Evolutionary conservation across 1,284 basidiomycete species (phyloP), one percentile per base, ranked within the genome.

Genomic region (Sanghuangporus sanghuang): DNA sequence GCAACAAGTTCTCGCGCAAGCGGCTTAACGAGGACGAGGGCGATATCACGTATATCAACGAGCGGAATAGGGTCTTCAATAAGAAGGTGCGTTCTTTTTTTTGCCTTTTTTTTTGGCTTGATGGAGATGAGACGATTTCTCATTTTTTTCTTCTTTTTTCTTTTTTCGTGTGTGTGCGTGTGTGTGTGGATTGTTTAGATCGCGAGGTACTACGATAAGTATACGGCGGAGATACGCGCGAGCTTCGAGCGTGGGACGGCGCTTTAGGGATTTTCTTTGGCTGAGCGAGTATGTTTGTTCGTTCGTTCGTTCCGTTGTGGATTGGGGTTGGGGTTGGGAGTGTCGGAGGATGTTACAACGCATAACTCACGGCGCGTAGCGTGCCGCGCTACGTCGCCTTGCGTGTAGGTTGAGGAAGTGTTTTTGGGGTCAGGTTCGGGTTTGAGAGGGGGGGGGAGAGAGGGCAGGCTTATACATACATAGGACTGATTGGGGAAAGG

Each of bases 21-120:
- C 85, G 95, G 64, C 80, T 81, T 73, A 95, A 96, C 77, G 95
- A 98, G 71, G 89, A 92, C 59, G 90, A 96, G 67, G 95, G 92
- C 62, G 95, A 98, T 69, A 93, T 99, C 75, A 98, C 95, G 12
- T 99, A 99, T 74, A 99, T 99, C 86, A 99, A 99, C 81, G 94
- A 98, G 75, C 89, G 90, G 75, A 99, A 99, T 79, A 89, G 93
- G 71, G 93, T 96, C 60, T 99, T 98, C 84, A 99, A 98, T 86
- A 96, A 96, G 79, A 99, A 98, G 89, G 92, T 90, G 38, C n/a
- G 77, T 56, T 39, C 35, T 18, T 11, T 23, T 6, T 38, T 59
- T n/a, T n/a, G n/a, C n/a, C n/a, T n/a, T n/a, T n/a, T n/a, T n/a
- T n/a, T n/a, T n/a, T n/a, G n/a, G n/a, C n/a, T n/a, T n/a, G n/a